Conservation (phyloP, 352 stramenopile species). For the Phytophthora sansomeana region DNA sequence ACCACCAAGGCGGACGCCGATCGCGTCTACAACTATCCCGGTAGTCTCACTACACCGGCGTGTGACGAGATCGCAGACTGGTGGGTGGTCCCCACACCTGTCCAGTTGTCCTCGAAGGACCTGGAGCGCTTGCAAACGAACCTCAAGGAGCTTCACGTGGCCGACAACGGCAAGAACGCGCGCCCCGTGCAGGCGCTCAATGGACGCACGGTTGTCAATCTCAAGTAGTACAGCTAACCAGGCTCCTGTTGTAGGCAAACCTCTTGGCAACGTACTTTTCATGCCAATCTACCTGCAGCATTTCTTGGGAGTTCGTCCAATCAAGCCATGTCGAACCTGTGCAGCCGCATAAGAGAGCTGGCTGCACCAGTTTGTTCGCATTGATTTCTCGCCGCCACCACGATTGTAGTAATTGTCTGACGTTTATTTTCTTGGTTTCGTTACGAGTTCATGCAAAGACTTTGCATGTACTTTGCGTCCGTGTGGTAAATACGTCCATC, state of each 20-base stretch:
- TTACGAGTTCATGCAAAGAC: slow-evolving; percentile 33
- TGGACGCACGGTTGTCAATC: slow-evolving; percentile 26
- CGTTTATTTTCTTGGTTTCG: slow-evolving; percentile 43
- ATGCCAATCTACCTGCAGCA: too few species aligned
- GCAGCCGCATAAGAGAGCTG: too few species aligned
- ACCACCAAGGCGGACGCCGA: slow-evolving; percentile 18
- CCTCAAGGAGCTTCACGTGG: slow-evolving; percentile 29
- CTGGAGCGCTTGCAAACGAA: slow-evolving; percentile 36
- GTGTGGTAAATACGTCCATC: slow-evolving; percentile 41
- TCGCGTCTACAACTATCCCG: slow-evolving; percentile 57
- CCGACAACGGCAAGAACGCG: slow-evolving; percentile 47
- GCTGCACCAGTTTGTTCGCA: too few species aligned
- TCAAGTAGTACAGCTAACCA: slow-evolving; percentile 3
- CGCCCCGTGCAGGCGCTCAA: slow-evolving; percentile 46
- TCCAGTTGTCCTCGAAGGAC: slow-evolving; percentile 43
- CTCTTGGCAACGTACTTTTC: too few species aligned
- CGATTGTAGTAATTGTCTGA: slow-evolving; percentile 34
- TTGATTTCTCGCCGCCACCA: neutral
- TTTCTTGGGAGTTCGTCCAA: too few species aligned
- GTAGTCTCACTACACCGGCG: slow-evolving; percentile 56
- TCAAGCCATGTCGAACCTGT: too few species aligned
- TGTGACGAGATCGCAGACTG: slow-evolving; percentile 64
- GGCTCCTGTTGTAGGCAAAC: too few species aligned
- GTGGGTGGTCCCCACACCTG: slow-evolving; percentile 56
- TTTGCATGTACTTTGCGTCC: slow-evolving; percentile 30